phyloP scores from a whole-genome alignment of 257 asterid species.

The Phtheirospermum japonicum region DNA sequence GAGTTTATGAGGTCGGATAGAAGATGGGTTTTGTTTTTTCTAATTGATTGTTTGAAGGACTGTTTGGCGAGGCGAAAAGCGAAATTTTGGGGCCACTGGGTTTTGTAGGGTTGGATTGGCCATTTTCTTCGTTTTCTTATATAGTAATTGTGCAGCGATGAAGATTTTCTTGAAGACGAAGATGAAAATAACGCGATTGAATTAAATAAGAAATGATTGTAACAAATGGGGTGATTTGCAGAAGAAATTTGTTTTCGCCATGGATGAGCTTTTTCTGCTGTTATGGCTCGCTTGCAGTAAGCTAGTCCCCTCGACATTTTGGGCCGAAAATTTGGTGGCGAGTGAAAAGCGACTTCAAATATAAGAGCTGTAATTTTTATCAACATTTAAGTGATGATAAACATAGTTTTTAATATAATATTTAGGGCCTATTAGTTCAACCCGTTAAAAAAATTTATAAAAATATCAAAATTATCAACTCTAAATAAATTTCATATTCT shows the following conservation, averaged over 20 bases:
- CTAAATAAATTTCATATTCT: too few species aligned
- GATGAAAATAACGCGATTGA: constrained; percentile 34
- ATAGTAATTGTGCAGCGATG: constrained; percentile 40
- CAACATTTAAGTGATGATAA: too few species aligned
- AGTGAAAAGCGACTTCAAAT: neutral
- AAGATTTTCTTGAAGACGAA: constrained; percentile 32
- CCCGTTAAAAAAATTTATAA: too few species aligned
- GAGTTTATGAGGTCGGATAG: constrained; percentile 44
- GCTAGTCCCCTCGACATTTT: constrained; percentile 31
- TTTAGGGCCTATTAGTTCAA: too few species aligned
- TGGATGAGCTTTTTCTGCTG: constrained; percentile 19
- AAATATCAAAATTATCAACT: too few species aligned
- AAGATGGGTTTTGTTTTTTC: constrained; percentile 36
- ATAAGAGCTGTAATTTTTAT: neutral
- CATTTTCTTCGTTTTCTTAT: constrained; percentile 70
- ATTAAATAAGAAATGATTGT: neutral
- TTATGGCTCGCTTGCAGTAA: constrained; percentile 29
- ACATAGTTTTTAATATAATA: too few species aligned
- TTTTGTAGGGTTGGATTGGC: constrained; percentile 53
- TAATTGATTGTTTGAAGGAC: constrained; percentile 41
- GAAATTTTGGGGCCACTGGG: constrained; percentile 41
- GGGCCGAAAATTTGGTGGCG: neutral
- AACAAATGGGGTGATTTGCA: constrained; percentile 19
- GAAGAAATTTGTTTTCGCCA: constrained; percentile 24
- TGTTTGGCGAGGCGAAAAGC: constrained; percentile 53